These are phyloP conservation scores for Mucor lusitanicus DNA, from an alignment of 371 early-diverging fungal genomes.

Conservation along the genomic window DNA sequence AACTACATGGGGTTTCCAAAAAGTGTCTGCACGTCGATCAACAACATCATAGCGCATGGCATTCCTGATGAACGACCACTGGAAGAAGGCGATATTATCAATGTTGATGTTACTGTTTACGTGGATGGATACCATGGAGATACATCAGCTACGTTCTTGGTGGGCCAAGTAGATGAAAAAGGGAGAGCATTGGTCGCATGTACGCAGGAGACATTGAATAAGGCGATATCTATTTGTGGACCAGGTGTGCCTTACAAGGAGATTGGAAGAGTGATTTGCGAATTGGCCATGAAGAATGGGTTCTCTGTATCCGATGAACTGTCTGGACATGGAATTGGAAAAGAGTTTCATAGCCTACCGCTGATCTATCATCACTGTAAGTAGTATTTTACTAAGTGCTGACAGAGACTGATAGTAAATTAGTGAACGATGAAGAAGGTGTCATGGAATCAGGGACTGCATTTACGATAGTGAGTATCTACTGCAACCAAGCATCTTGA, in stretches of 20 bases:
- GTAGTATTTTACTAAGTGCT: neutral
- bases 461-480: constrained; percentile 71
- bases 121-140: constrained; percentile 85
- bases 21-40: constrained; percentile 80
- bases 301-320: constrained; percentile 74
- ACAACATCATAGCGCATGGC: constrained; percentile 91
- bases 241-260: constrained; percentile 75
- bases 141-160: constrained; percentile 80
- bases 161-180: constrained; percentile 77
- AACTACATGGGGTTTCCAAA: constrained; percentile 87
- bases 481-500: neutral
- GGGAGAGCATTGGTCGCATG: constrained; percentile 66
- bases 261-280: constrained; percentile 76
- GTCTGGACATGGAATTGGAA: constrained; percentile 91
- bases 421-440: constrained; percentile 62
- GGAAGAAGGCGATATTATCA: constrained; percentile 84
- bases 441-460: constrained; percentile 76
- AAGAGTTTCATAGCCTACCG: constrained; percentile 65
- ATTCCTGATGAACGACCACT: constrained; percentile 84
- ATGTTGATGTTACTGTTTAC: constrained; percentile 83
- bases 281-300: constrained; percentile 54
- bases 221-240: constrained; percentile 72
- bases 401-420: neutral
- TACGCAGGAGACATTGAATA: constrained; percentile 73
- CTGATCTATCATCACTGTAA: constrained; percentile 66